These are phyloP conservation scores for Sordaria brevicollis DNA, from an alignment of 495 filamentous ascomycete genomes.

Conservation along the genomic window DNA sequence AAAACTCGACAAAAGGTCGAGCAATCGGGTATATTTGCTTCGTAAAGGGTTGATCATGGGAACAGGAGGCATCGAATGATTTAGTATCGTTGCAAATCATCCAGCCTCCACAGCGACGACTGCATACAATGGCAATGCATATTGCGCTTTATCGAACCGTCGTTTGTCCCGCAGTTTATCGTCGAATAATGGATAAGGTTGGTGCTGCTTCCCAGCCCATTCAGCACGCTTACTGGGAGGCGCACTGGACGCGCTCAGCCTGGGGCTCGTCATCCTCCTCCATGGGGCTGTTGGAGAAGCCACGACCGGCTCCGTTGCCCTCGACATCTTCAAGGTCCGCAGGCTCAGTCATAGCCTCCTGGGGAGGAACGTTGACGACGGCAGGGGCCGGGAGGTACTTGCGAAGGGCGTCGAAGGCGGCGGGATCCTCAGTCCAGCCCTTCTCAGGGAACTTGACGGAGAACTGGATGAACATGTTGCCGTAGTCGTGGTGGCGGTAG, in stretches of 20 bases:
- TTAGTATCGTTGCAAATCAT: not conserved
- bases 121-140: not conserved
- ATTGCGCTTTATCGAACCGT: not conserved
- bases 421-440: constrained; percentile 45
- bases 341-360: constrained; percentile 75
- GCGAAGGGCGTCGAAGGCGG: constrained; percentile 58
- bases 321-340: constrained; percentile 83
- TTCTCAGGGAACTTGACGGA: constrained; percentile 88
- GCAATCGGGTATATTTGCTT: not conserved
- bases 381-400: constrained; percentile 66
- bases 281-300: constrained; percentile 49
- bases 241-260: constrained; percentile 92
- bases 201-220: not conserved
- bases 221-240: constrained; percentile 68
- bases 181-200: not conserved
- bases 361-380: constrained; percentile 49
- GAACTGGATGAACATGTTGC: constrained; percentile 97
- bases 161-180: not conserved
- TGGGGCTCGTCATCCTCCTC: constrained; percentile 73
- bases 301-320: constrained; percentile 52
- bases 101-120: not conserved
- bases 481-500: constrained; percentile 86
- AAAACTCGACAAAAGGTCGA: not conserved
- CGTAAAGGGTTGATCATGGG: not conserved
- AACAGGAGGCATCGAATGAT: not conserved